phyloP scores from a whole-genome alignment of 148 eudicot species.

The Vaccinium vitisidaea region DNA sequence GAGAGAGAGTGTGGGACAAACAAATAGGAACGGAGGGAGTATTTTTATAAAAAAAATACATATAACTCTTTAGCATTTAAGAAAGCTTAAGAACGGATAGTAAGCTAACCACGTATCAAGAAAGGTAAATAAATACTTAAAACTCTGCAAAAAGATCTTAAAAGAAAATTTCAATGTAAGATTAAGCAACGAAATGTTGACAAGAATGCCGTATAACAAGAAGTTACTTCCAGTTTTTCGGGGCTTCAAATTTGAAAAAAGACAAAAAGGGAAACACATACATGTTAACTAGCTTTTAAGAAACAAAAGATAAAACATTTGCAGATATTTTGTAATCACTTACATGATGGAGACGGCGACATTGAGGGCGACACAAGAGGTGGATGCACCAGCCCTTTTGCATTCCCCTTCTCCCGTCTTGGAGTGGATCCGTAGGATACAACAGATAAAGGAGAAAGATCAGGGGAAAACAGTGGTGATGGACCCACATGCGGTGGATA shows the following conservation, averaged over 20 bases:
- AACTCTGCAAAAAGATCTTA: neutral
- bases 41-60: too few relatives aligned
- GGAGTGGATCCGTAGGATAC: constrained; percentile 24
- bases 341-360: constrained; percentile 29
- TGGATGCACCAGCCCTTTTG: constrained; percentile 12
- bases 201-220: neutral
- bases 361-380: constrained; percentile 9
- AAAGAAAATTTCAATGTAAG: neutral
- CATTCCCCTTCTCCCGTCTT: constrained; percentile 13
- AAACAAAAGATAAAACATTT: neutral
- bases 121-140: neutral
- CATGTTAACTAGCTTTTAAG: neutral
- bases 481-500: neutral
- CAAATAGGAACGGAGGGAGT: too few relatives aligned
- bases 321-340: constrained; percentile 18
- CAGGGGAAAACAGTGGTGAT: constrained; percentile 22
- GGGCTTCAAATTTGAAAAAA: neutral
- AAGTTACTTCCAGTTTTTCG: neutral
- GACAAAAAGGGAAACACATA: neutral
- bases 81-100: neutral
- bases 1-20: too few relatives aligned
- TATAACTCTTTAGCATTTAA: neutral
- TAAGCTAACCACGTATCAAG: neutral
- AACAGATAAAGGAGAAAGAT: constrained; percentile 28
- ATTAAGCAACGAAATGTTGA: neutral